Base-by-base conservation (phyloP, 345 rosid species). In the Schrenkiella parvula region DNA sequence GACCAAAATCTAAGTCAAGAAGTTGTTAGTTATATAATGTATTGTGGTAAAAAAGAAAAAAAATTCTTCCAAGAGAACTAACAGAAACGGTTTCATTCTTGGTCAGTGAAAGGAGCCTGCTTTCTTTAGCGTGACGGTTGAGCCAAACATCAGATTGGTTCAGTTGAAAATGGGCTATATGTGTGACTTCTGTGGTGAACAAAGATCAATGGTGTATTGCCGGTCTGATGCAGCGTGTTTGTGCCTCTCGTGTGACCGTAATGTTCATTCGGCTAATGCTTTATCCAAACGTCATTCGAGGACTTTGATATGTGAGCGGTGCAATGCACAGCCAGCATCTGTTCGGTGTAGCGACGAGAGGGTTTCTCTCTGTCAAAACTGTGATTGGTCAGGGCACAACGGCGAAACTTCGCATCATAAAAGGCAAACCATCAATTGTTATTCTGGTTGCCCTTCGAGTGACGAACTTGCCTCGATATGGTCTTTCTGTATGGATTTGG, bases 241-340 rank as follows among this genome's bases (percentile, higher is more conserved):
- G 58, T 93, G 97, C 63, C 85, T 93, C 12, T 93, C 98, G 1
- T 93, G 98, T 68, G 98, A 93, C 66, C 80, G 91, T 60, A 88
- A 80, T 76, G 96, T 93, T 59, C 98, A 93, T 68, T 88, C 93
- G 23, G 96, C 97, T 35, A 93, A 93, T 50, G 90, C 95, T n/a
- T 78, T 93, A 75, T 91, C 98, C 0, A 89, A 77, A 74, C 92
- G 96, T 25, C 98, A 93, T 74, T 89, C 95, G 0, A 77, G 98
- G 74, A 87, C 90, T 17, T 80, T 93, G 43, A 4, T 91, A 72
- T 93, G 97, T 58, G 97, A 89, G 46, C 88, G 91, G 68, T 93
- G 98, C 74, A 83, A 82, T 76, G 83, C 87, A 1, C 95, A 91
- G 46, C 95, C 98, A 9, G 90, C 96, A 0, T 35, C 79, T 6